phyloP scores from a whole-genome alignment of 441 rosid species.

The Macaranga tanarius region DNA sequence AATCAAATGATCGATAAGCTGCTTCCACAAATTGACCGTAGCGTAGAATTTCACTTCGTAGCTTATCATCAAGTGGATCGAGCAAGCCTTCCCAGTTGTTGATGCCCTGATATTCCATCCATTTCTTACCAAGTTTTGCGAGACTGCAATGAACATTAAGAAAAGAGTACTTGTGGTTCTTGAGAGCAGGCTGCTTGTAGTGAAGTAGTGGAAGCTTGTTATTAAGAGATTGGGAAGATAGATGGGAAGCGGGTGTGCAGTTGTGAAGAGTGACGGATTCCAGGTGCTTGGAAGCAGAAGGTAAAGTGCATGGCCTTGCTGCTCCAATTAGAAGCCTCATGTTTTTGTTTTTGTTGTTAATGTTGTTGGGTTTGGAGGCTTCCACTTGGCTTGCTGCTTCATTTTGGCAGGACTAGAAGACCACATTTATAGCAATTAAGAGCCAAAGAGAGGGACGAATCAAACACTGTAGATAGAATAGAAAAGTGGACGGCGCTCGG shows the following conservation, averaged over 20 bases:
- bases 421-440: constrained; percentile 14
- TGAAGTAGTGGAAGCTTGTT: neutral
- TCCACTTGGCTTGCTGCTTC: too few species aligned
- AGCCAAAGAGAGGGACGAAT: too few species aligned
- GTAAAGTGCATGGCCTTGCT: constrained; percentile 18
- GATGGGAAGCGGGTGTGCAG: neutral
- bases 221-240: neutral
- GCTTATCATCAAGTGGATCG: constrained; percentile 56
- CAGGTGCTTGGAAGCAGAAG: constrained; percentile 8
- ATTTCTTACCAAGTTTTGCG: constrained; percentile 37
- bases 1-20: constrained; percentile 62
- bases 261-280: neutral
- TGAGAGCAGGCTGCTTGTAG: neutral
- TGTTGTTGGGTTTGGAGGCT: neutral
- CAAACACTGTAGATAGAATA: too few species aligned
- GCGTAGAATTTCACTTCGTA: constrained; percentile 61
- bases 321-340: constrained; percentile 29
- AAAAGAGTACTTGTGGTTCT: neutral
- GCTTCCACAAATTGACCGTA: constrained; percentile 73
- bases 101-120: constrained; percentile 61
- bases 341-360: neutral
- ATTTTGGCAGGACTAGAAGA: constrained; percentile 9
- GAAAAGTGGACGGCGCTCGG: too few species aligned
- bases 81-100: constrained; percentile 63
- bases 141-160: neutral